Evolutionary conservation across 1,139 yeast genomes (phyloP).

Genomic region (Protomyces inouyei): DNA sequence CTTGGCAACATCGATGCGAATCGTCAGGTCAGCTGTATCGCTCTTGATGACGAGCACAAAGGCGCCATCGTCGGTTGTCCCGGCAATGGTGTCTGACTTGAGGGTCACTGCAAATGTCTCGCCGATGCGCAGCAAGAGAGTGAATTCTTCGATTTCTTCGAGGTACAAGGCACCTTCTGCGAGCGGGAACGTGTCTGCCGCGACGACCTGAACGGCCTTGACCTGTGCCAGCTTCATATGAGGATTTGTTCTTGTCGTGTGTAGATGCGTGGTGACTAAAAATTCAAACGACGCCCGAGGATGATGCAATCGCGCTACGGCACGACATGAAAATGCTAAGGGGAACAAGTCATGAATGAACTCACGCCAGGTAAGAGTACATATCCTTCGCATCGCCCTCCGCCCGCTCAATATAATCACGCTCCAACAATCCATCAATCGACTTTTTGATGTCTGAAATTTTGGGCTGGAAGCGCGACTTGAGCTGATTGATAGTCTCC

Average conservation of each 20-base stretch:
- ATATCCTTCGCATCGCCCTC: conserved; percentile 53
- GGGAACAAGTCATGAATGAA: not conserved
- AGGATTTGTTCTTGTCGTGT: too few relatives aligned
- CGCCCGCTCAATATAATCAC: conserved; percentile 74
- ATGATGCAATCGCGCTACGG: not conserved
- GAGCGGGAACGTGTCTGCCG: conserved; percentile 8
- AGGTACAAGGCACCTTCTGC: conserved; percentile 8
- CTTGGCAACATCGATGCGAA: not conserved
- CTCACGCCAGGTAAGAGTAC: conserved; percentile 71
- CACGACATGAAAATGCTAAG: not conserved
- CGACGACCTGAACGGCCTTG: conserved; percentile 12
- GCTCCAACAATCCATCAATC: conserved; percentile 78
- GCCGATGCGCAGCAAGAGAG: conserved; percentile 8
- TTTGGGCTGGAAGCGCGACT: conserved; percentile 77
- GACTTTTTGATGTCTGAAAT: conserved; percentile 82
- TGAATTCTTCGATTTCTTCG: not conserved
- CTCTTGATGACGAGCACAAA: conserved; percentile 6
- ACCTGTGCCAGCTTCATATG: not conserved
- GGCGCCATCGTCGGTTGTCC: conserved; percentile 21
- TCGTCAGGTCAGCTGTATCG: not conserved
- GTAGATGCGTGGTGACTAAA: too few relatives aligned
- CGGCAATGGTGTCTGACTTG: conserved; percentile 16
- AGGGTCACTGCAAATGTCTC: not conserved
- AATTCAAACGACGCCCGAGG: too few relatives aligned
- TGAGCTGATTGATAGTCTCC: conserved; percentile 84